Evolutionary conservation across 2,329 filamentous ascomycete species (phyloP).

Genomic region (Cytospora mali): DNA sequence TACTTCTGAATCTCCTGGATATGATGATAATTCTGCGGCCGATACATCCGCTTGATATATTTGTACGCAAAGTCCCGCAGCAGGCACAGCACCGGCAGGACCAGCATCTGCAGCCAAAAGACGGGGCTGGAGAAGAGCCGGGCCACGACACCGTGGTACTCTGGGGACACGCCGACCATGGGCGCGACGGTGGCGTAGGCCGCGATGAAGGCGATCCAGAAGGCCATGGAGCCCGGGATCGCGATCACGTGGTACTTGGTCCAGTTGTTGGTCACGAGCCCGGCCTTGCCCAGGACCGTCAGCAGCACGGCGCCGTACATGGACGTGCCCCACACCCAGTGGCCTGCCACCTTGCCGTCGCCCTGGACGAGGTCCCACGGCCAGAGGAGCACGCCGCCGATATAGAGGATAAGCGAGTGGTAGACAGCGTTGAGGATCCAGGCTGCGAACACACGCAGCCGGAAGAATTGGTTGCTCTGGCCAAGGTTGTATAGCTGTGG

Average conservation of each 20-base stretch:
- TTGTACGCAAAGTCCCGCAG: slow-evolving; percentile 94
- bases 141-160: slow-evolving; percentile 84
- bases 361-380: slow-evolving; percentile 74
- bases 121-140: slow-evolving; percentile 77
- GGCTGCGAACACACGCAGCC: slow-evolving; percentile 84
- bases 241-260: slow-evolving; percentile 97
- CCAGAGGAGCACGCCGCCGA: slow-evolving; percentile 80
- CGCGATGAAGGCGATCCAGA: slow-evolving; percentile 91
- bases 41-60: slow-evolving; percentile 96
- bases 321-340: slow-evolving; percentile 98
- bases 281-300: slow-evolving; percentile 92
- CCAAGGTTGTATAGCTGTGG: slow-evolving; percentile 93
- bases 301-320: slow-evolving; percentile 92
- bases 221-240: slow-evolving; percentile 87
- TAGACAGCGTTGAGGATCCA: slow-evolving; percentile 97
- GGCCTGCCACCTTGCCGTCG: slow-evolving; percentile 82
- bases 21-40: slow-evolving; percentile 93
- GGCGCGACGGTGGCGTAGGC: slow-evolving; percentile 86
- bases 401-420: slow-evolving; percentile 91
- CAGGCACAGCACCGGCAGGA: slow-evolving; percentile 79
- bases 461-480: slow-evolving; percentile 93
- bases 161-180: slow-evolving; percentile 75
- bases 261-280: slow-evolving; percentile 95
- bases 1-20: slow-evolving; percentile 99
- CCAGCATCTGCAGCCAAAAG: slow-evolving; percentile 89